Base-by-base conservation (phyloP, 257 asterid genomes). In the Osmanthus fragrans region DNA sequence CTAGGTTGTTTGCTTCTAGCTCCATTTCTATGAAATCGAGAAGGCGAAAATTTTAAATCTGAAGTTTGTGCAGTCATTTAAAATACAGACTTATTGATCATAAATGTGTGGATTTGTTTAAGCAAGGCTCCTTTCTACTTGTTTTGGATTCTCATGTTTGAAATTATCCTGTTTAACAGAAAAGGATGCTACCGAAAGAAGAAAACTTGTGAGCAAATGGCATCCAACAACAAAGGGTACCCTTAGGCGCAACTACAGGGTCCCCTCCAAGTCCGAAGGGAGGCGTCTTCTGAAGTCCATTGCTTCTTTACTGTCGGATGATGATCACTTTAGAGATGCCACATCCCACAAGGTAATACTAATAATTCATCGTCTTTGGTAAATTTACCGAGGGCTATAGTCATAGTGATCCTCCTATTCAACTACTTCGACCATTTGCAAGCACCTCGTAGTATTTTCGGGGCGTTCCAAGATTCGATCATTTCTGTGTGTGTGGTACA, bases 191-290 rank as follows among this genome's bases (percentile, higher is more conserved):
- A 83, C 87, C 76, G 87, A 90, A 74, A 90, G 81, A 80, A 89
- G 97, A 88, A 94, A 92, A 81, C 73, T 94, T 69, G 95, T 87
- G 79, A 88, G 99, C 88, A 92, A 94, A 87, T 94, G 99, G 99
- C 99, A 94, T 82, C 97, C 97, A 12, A 94, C 99, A 47, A 94
- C 99, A 9, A 94, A 92, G 85, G 97, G 97, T 47, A 94, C 96
- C 71, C 94, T 94, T 0, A 89, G 89, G 85, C 97, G 99, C 81
- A 91, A 91, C 72, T 94, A 92, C 88, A 86, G 97, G 78, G 82
- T 92, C 30, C 90, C 89, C n/a, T 92, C 97, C 51, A 91, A 90
- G 84, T 66, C 96, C 32, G 97, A 92, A 81, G 99, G 99, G 27
- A 87, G 85, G 40, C 94, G 94, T 73, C 88, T 94, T 56, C 97